Conservation (phyloP, 78 protist genomes). For the Trichosphaerium sp. region DNA sequence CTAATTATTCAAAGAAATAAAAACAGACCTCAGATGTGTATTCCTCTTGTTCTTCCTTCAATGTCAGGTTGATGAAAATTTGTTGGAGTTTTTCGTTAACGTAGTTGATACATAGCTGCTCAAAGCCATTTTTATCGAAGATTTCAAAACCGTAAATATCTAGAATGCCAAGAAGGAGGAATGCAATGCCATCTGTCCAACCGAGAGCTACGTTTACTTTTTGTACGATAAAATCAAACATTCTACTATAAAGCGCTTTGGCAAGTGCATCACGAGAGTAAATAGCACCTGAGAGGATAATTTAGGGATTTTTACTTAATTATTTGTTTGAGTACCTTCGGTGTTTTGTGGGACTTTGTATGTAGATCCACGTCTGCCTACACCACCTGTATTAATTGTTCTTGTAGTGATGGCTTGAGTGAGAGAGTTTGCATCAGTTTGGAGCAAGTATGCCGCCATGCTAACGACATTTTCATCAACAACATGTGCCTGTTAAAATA, state of each 20-base stretch:
- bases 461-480: no score
- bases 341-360: conserved; percentile 48
- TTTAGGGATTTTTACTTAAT: neutral
- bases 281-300: conserved; percentile 1
- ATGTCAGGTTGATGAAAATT: conserved; percentile 82
- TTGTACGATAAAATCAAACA: conserved; percentile 78
- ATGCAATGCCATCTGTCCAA: neutral
- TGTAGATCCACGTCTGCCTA: conserved; percentile 46
- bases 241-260: conserved; percentile 81
- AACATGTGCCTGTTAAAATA: no score
- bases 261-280: conserved; percentile 76
- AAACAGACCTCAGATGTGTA: conserved; percentile 74
- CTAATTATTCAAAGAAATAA: no score
- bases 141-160: conserved; percentile 94
- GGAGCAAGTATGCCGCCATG: conserved; percentile 45
- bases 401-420: conserved; percentile 32
- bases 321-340: conserved; percentile 9
- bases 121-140: conserved; percentile 79
- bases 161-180: conserved; percentile 65
- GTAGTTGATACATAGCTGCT: conserved; percentile 90
- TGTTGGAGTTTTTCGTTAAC: conserved; percentile 93
- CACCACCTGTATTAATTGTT: conserved; percentile 53
- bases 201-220: conserved; percentile 60
- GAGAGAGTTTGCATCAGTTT: conserved; percentile 29
- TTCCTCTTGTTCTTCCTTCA: conserved; percentile 84